Base-by-base conservation (phyloP, 2,329 filamentous ascomycete genomes). In the Beauveria brongniartii region DNA sequence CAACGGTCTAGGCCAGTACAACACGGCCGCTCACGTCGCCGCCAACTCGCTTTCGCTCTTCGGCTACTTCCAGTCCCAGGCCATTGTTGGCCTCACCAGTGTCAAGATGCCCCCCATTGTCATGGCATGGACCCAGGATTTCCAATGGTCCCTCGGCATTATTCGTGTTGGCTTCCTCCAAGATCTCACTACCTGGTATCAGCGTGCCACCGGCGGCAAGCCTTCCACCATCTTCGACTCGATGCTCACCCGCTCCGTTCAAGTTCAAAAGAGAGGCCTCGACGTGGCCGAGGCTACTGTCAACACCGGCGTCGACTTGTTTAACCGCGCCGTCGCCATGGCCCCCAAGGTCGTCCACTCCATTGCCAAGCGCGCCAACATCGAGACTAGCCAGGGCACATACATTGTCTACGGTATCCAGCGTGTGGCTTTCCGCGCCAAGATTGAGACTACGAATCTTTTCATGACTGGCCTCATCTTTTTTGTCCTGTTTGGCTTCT, bases 91-190 rank as follows among this genome's bases (percentile, higher is more conserved):
- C 65, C 88, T 97, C 74, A 90, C 88, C 60, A 84, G 89, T 24
- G 88, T 97, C 16, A 80, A 82, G 51, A 82, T 96, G 60, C 93
- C 93, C 8, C 93, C 93, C 0, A 90, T 96, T 63, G 93, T 96
- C 60, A 83, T 90, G 69, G 83, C 92, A 0, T 97, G 93, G 93
- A 96, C 92, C 2, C 92, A 97, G 76, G 93, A 97, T 75, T 97
- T 97, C 78, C 90, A 95, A 72, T 97, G 93, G 93, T 95, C 89
- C 69, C 94, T 97, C 90, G 93, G 93, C 67, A 92, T 97, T 68
- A 96, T 97, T 68, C 84, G 84, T 57, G 82, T 97, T 48, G 80
- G 80, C 18, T 97, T 96, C 73, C 83, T 97, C 76, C 91, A 97
- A 77, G 80, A 80, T 50, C 89, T 96, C 69, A 90, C 91, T 64